Percentiles rank a stretch among this genome's conserved stretches.
phyloP scores from a whole-genome alignment of 192 early-diverging fungal species.

The Coemansia sp. region DNA sequence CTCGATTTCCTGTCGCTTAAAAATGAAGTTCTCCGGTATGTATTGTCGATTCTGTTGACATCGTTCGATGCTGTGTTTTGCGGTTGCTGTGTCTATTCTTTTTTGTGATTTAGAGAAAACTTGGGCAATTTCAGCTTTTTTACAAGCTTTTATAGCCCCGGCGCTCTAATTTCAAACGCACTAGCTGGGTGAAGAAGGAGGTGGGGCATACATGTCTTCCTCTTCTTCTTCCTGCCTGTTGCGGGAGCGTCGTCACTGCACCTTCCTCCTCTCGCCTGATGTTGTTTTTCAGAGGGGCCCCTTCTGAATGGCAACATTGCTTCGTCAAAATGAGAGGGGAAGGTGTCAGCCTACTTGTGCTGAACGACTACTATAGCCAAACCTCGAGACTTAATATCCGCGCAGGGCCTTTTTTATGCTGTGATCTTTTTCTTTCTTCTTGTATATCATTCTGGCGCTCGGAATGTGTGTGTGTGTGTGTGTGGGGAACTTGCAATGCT shows the following conservation, averaged over 20 bases:
- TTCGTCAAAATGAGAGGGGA: slow-evolving; percentile 20
- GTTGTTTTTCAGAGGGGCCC: not conserved
- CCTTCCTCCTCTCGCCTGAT: slow-evolving; percentile 18
- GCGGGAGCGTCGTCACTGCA: slow-evolving; percentile 52
- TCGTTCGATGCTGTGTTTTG: not conserved
- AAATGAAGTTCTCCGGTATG: slow-evolving; percentile 58
- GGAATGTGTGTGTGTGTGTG: slow-evolving; percentile 3
- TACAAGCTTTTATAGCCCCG: slow-evolving; percentile 16
- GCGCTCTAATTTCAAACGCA: slow-evolving; percentile 24
- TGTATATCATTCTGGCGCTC: slow-evolving; percentile 14
- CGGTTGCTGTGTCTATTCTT: not conserved
- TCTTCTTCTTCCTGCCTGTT: not conserved
- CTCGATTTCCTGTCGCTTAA: slow-evolving; percentile 20
- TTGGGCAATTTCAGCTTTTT: slow-evolving; percentile 3
- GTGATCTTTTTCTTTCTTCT: slow-evolving; percentile 8
- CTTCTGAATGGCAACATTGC: not conserved
- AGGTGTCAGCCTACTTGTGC: slow-evolving; percentile 54
- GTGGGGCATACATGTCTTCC: too few species aligned
- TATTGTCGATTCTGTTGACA: slow-evolving; percentile 2
- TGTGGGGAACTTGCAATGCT: too few species aligned
- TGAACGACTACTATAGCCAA: slow-evolving; percentile 32
- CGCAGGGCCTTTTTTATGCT: slow-evolving; percentile 14
- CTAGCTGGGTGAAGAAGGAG: not conserved
- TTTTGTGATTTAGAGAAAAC: slow-evolving; percentile 2
- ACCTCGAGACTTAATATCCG: slow-evolving; percentile 10